Evolutionary conservation across 768 basidiomycete genomes (phyloP), one percentile per base, ranked within the genome.

Genomic region (Rhodotorula toruloides): DNA sequence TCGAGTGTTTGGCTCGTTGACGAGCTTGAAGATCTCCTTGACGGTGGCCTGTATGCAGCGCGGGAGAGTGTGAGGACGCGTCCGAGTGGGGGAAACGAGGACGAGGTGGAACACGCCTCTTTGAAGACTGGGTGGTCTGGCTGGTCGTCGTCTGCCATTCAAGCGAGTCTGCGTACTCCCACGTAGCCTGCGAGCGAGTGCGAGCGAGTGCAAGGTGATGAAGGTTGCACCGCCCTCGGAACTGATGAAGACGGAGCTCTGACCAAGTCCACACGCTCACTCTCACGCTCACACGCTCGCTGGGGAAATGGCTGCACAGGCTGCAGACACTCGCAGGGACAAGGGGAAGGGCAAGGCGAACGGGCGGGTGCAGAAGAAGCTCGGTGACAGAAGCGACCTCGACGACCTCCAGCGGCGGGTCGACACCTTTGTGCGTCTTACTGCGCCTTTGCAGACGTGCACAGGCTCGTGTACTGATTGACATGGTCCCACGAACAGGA

Each of bases 401-500:
- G 67, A 70, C 29, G 72, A 74, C 43, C 73, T 80, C 42, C 74
- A 80, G 62, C 44, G 56, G 16, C 61, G 65, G 32, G 73, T 79
- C 17, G 74, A 77, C 59, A 60, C 54, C 36, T 80, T 76, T 74
- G 79, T 10, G 47, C 22, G 17, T 29, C 27, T 22, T 39, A 42
- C 12, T 37, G 32, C 7, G 31, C 5, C 42, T 32, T 29, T 36
- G 53, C 44, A 22, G 25, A n/a, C 46, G 4, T 40, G 40, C 40
- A 10, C 40, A 40, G 40, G 12, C 12, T 19, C n/a, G 21, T 8
- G 44, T 25, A 21, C 40, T 42, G 40, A 42, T 12, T 42, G 36
- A 36, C 13, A 32, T 49, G 2, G 13, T 22, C 22, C 27, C 49
- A 22, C 74, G 89, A 87, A 81, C 81, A 48, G 76, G 84, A 6